A percentile compares a stretch with the other conserved stretches of the same genome.
Conservation (phyloP, 352 stramenopile genomes). For the Pythium periplocum region DNA sequence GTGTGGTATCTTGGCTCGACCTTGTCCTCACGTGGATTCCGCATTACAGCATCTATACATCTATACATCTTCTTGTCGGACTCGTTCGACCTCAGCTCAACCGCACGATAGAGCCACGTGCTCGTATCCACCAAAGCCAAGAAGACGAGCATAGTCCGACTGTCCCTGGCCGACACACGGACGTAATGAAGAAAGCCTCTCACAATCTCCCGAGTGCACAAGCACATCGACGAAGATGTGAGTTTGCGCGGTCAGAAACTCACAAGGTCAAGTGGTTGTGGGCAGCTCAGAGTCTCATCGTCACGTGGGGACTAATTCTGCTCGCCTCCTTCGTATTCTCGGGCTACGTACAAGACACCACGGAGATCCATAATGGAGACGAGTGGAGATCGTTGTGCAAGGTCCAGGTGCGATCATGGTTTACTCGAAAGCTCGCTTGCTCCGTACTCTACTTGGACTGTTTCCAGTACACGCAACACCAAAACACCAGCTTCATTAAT, state of each 20-base stretch:
- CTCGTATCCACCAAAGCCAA: not conserved
- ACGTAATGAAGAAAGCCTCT: too few species aligned
- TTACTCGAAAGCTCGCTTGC: constrained; percentile 16
- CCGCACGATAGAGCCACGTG: not conserved
- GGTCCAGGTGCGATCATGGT: constrained; percentile 4
- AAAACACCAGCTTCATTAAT: too few species aligned
- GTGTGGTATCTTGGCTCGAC: constrained; percentile 10
- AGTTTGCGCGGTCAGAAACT: too few species aligned
- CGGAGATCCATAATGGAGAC: constrained; percentile 2
- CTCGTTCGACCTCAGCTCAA: constrained; percentile 2
- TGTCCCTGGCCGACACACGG: not conserved
- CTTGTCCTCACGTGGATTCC: constrained; percentile 18
- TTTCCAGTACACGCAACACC: not conserved
- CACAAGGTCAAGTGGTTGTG: too few species aligned
- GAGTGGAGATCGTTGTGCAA: not conserved
- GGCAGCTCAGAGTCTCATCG: too few species aligned
- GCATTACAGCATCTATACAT: constrained; percentile 19
- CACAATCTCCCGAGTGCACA: too few species aligned
- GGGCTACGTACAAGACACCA: not conserved
- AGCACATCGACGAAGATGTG: too few species aligned
- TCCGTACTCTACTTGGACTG: constrained; percentile 17
- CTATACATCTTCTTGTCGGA: constrained; percentile 10
- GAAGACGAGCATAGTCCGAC: not conserved
- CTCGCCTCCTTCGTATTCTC: not conserved
- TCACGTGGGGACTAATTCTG: not conserved